Evolutionary conservation across 345 rosid genomes (phyloP), one percentile per base, ranked within the genome.

Genomic region (Dovyalis caffra): DNA sequence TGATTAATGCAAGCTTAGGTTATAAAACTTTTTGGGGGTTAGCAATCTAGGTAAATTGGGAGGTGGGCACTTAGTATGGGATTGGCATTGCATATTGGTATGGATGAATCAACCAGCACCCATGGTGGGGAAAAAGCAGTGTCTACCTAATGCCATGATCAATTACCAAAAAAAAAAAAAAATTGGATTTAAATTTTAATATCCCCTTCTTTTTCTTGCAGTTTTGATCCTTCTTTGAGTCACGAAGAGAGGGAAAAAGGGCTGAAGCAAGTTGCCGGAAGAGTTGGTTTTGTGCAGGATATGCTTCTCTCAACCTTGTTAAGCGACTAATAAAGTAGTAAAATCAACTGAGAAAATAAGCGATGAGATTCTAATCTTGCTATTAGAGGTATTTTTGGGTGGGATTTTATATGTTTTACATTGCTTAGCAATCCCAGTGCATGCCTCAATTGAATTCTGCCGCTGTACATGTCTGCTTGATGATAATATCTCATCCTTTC

Each of bases 181-280:
- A 32, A 6, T 31, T 45, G 3, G 57, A 51, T 16, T 47, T 68
- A 8, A 43, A 11, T 34, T 53, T 28, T 31, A 12, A 64, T 26
- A 7, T 62, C 51, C 16, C 6, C 15, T 31, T 26, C 12, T 20
- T 75, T 10, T n/a, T n/a, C n/a, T 75, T 65, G 73, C 89, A 88
- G 92, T 78, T 85, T 83, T 20, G 92, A 88, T 71, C 87, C 92
- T 16, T 80, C 87, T 56, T 77, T 88, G 86, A 88, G 90, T 71
- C 40, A 32, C 0, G 90, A 88, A 77, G 92, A 88, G 76, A 82
- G 89, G 51, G 85, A 85, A 72, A 81, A 83, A 81, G 81, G 87
- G 85, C 82, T 87, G 69, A 81, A 28, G 75, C 89, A 84, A 77
- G 90, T 86, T 49, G 72, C 79, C 1, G 90, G 88, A 62, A 87